Base-by-base conservation (phyloP, 2,329 filamentous ascomycete genomes). In the Ophioceras dolichostomum region DNA sequence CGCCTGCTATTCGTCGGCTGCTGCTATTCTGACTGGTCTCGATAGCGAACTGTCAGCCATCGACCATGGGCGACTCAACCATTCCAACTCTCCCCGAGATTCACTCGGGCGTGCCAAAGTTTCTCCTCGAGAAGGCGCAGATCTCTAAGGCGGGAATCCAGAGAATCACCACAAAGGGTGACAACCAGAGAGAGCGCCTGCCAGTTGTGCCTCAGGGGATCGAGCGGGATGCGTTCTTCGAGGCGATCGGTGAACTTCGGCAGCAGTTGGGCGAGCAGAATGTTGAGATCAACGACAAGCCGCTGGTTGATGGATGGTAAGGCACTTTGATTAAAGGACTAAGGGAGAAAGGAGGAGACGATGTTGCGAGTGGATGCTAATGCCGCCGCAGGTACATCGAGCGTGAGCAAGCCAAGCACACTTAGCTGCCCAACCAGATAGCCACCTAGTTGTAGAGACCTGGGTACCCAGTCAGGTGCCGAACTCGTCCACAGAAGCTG, bases 281-380 rank as follows among this genome's bases (percentile, higher is more conserved):
- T 44, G 56, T 65, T 8, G 56, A 60, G 38, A 39, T 60, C 5
- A 60, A 62, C 34, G 60, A 63, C 37, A 59, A 60, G 41, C 57
- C 58, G 4, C 47, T 64, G 17, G 45, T 38, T 8, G 59, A 63
- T 47, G 59, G 58, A 35, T 62, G 60, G 58, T 60, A 45, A 48
- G 53, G n/a, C n/a, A n/a, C n/a, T n/a, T n/a, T n/a, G n/a, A n/a
- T 47, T 26, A 12, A 21, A 18, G 13, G 14, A 21, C 7, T 12
- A 26, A 4, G n/a, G n/a, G n/a, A n/a, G n/a, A n/a, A n/a, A n/a
- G n/a, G n/a, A n/a, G n/a, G n/a, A n/a, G n/a, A n/a, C n/a, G n/a
- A n/a, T n/a, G n/a, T n/a, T n/a, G n/a, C n/a, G n/a, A n/a, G 10
- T 42, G 38, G 34, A 19, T 13, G 4, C 18, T 35, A 17, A 16